These are phyloP conservation scores for Talaromyces sp. DNA, from an alignment of 2,329 filamentous ascomycete genomes.

Conservation along the genomic window DNA sequence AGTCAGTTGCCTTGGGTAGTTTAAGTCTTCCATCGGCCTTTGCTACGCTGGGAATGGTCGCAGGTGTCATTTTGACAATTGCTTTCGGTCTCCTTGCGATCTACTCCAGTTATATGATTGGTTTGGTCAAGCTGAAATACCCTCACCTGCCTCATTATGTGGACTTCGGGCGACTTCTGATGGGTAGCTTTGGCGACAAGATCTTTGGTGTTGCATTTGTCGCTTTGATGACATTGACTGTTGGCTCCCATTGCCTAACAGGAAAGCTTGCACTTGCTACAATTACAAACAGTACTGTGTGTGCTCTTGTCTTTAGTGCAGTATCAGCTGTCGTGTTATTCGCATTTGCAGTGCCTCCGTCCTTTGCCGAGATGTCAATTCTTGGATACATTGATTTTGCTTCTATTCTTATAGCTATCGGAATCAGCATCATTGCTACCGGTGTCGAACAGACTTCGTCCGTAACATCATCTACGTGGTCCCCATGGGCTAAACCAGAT, in stretches of 20 bases:
- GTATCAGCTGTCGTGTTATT: slow-evolving; percentile 24
- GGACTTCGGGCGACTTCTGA: slow-evolving; percentile 11
- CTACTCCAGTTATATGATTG: slow-evolving; percentile 26
- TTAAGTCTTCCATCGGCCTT: slow-evolving; percentile 34
- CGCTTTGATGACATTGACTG: slow-evolving; percentile 5
- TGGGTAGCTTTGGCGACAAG: slow-evolving; percentile 11
- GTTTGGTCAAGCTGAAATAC: slow-evolving; percentile 15
- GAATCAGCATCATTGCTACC: slow-evolving; percentile 36
- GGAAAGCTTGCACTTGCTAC: slow-evolving; percentile 14
- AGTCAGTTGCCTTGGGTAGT: slow-evolving; percentile 11
- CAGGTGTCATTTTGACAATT: slow-evolving; percentile 45
- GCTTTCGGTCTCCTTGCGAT: slow-evolving; percentile 41
- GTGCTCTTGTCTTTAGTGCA: slow-evolving; percentile 12
- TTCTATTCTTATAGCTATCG: slow-evolving; percentile 34
- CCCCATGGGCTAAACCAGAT: slow-evolving; percentile 13
- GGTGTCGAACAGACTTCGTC: slow-evolving; percentile 25
- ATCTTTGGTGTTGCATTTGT: slow-evolving; percentile 15
- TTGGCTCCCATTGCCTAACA: slow-evolving; percentile 18
- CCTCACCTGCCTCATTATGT: slow-evolving; percentile 15
- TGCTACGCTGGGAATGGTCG: slow-evolving; percentile 48
- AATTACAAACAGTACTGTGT: slow-evolving; percentile 13
- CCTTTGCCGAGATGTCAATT: slow-evolving; percentile 27
- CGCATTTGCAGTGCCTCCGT: slow-evolving; percentile 34
- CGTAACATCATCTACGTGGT: slow-evolving; percentile 12
- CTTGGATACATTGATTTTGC: slow-evolving; percentile 27